Conservation (phyloP, 2,329 filamentous ascomycete species). For the Graphilbum fragrans region DNA sequence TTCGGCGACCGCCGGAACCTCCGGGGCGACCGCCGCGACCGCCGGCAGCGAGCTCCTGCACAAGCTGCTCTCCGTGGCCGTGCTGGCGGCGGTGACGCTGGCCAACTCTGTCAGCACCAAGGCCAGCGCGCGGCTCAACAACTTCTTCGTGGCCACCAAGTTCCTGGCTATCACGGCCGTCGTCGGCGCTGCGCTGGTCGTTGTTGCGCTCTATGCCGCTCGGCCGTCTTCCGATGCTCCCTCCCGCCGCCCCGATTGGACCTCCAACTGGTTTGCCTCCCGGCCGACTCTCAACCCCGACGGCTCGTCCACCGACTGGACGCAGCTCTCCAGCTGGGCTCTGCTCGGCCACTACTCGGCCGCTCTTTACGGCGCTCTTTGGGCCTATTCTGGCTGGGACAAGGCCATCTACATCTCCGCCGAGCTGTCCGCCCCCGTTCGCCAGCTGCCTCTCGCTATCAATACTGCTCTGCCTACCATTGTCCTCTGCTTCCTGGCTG, state of each 20-base stretch:
- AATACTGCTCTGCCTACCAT: constrained; percentile 49
- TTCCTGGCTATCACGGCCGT: constrained; percentile 35
- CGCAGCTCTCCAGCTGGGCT: constrained; percentile 38
- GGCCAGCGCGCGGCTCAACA: constrained; percentile 41
- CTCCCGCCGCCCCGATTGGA: constrained; percentile 37
- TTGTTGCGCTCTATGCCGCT: constrained; percentile 26
- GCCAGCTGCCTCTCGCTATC: constrained; percentile 47
- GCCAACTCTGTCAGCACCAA: constrained; percentile 45
- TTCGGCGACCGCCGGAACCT: constrained; percentile 32
- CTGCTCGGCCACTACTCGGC: constrained; percentile 46
- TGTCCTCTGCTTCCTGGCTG: constrained; percentile 44
- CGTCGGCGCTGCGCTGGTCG: constrained; percentile 34
- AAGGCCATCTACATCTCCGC: constrained; percentile 47
- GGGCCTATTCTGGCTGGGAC: constrained; percentile 57
- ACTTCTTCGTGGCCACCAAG: constrained; percentile 42
- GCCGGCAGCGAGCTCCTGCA: constrained; percentile 21
- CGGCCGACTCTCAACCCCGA: constrained; percentile 37
- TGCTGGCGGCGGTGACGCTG: constrained; percentile 32
- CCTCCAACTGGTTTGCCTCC: constrained; percentile 41
- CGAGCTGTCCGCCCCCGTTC: constrained; percentile 36
- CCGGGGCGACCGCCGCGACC: not conserved
- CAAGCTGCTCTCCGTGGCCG: constrained; percentile 37
- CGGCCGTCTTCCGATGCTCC: constrained; percentile 16
- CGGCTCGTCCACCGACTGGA: constrained; percentile 36
- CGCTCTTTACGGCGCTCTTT: constrained; percentile 49